A percentile compares a stretch with the other conserved stretches of the same genome.
Conservation (phyloP, 371 early-diverging fungal species). For the Umbelopsis sp. region DNA sequence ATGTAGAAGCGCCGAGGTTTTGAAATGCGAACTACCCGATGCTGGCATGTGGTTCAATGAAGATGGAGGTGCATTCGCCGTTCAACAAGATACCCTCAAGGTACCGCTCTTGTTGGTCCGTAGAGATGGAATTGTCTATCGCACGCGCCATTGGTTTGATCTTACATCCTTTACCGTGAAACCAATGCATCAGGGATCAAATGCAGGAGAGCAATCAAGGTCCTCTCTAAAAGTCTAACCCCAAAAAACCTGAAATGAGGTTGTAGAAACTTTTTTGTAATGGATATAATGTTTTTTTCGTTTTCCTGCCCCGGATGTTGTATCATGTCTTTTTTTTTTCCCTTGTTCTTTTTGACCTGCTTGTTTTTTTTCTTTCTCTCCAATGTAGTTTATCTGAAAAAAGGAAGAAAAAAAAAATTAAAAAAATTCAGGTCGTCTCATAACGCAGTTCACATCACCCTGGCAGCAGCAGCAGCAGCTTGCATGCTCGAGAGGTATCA, state of each 20-base stretch:
- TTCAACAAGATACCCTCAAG: conserved; percentile 32
- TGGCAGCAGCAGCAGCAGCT: not conserved
- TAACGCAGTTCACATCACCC: not conserved
- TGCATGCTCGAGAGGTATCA: not conserved
- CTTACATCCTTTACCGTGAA: conserved; percentile 11
- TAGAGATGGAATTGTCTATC: conserved; percentile 50
- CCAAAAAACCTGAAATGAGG: not conserved
- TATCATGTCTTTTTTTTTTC: not conserved
- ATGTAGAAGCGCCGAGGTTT: conserved; percentile 41
- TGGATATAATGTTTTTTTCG: not conserved
- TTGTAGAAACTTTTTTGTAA: conserved; percentile 19
- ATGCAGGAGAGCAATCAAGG: conserved; percentile 18
- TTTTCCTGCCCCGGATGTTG: not conserved
- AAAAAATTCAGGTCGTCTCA: not conserved
- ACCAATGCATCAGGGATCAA: conserved; percentile 13
- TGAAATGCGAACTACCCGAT: conserved; percentile 38
- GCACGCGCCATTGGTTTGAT: conserved; percentile 31
- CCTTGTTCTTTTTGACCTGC: conserved; percentile 9
- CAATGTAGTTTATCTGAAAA: conserved; percentile 1
- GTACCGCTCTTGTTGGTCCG: conserved; percentile 44
- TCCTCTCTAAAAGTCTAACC: conserved; percentile 25
- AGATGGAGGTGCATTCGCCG: conserved; percentile 36
- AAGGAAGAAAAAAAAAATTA: conserved; percentile 15
- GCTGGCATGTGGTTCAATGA: conserved; percentile 24
- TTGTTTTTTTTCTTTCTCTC: conserved; percentile 18